These are phyloP conservation scores for Thalassia testudinum DNA, from an alignment of 116 monocot genomes.

Conservation along the genomic window DNA sequence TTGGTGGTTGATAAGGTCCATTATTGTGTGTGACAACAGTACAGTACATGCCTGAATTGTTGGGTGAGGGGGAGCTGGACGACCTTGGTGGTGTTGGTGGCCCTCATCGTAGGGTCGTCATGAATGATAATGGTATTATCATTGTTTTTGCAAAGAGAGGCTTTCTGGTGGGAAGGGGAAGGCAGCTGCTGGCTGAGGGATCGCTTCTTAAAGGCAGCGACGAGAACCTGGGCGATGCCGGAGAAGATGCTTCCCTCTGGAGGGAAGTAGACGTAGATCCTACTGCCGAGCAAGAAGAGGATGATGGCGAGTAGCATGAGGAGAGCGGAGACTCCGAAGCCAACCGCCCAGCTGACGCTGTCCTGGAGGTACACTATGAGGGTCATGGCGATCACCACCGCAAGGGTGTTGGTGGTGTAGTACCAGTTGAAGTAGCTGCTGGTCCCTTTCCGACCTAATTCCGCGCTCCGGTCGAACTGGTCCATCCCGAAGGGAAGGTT, in stretches of 20 bases:
- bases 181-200: not conserved
- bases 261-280: constrained; percentile 33
- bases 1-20: too few relatives aligned
- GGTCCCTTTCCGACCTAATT: constrained; percentile 27
- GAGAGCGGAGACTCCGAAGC: constrained; percentile 56
- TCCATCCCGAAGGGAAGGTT: constrained; percentile 71
- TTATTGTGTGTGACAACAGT: too few relatives aligned
- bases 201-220: constrained; percentile 51
- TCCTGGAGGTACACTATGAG: constrained; percentile 76
- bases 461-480: constrained; percentile 37
- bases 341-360: constrained; percentile 75
- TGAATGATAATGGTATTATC: not conserved
- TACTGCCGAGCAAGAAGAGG: constrained; percentile 39
- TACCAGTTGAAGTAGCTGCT: constrained; percentile 94
- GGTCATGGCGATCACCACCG: constrained; percentile 57
- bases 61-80: constrained; percentile 6
- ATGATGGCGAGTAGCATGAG: constrained; percentile 49
- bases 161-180: too few relatives aligned
- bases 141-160: not conserved
- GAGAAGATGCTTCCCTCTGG: constrained; percentile 69
- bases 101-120: not conserved
- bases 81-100: not conserved
- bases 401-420: constrained; percentile 58
- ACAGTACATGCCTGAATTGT: too few relatives aligned
- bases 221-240: constrained; percentile 47